Evolutionary conservation across 352 stramenopile genomes (phyloP), one percentile per base, ranked within the genome.

Genomic region (Globisporangium takayamanum): DNA sequence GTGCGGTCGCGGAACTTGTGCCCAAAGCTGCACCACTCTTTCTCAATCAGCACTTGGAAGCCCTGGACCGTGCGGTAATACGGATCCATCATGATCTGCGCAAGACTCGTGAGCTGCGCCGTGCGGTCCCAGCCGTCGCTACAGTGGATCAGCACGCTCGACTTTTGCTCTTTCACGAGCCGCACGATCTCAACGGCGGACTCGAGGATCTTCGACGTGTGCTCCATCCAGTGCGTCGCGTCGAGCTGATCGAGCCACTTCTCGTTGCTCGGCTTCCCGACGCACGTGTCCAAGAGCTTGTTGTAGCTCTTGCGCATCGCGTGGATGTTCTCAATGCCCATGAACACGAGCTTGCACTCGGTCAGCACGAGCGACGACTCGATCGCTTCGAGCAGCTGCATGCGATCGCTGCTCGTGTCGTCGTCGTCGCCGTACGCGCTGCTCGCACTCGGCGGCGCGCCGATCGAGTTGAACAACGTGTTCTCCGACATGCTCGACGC

Each of bases 111-210:
- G 18, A 98, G 69, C 55, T 97, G 90, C n/a, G 89, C 64, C 15
- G 90, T 97, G 11, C 91, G 82, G 55, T 99, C 97, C 97, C 97
- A 99, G 4, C 97, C 97, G 60, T 99, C 96, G 53, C 90, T 98
- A 68, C 97, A 99, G 69, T 99, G 97, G 55, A 99, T 80, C 39
- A 99, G 67, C 18, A 99, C 92, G 18, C 96, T 97, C 3, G 90
- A 94, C 65, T 86, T 86, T 22, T 91, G 69, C 26, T 86, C 70
- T 20, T 90, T 83, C 25, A 94, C 66, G n/a, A 90, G 75, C 0
- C 82, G 81, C 6, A 88, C 82, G 55, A 92, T 92, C 65, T 94
- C 82, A n/a, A 92, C 75, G 2, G 84, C 76, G 8, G 84, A 89
- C 47, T 91, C 79, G 4, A 94, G 61, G 39, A 94, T 92, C 33